phyloP scores from a whole-genome alignment of 1,284 basidiomycete species.

The Moesziomyces antarcticus region DNA sequence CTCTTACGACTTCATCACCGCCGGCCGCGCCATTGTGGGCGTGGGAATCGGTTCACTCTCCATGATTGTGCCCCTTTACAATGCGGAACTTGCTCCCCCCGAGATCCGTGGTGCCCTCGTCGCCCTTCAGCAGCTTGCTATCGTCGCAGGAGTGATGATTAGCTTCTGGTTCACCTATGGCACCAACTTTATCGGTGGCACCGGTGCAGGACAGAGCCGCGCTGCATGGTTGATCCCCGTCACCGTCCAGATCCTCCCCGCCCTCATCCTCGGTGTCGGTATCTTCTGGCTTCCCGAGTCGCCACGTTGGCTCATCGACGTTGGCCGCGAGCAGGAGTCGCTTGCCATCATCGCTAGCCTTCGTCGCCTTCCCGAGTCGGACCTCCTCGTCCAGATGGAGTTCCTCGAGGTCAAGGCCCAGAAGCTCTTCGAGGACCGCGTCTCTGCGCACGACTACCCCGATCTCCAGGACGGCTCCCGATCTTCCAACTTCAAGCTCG shows the following conservation, averaged over 20 bases:
- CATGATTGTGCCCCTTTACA: constrained; percentile 79
- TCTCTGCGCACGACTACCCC: constrained; percentile 69
- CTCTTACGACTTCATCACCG: constrained; percentile 73
- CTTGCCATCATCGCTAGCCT: constrained; percentile 75
- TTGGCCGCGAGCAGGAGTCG: constrained; percentile 80
- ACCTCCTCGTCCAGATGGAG: constrained; percentile 79
- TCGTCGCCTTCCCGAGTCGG: constrained; percentile 73
- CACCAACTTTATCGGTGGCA: constrained; percentile 73
- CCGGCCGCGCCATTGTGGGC: constrained; percentile 79
- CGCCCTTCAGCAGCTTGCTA: constrained; percentile 75
- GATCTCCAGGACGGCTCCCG: constrained; percentile 76
- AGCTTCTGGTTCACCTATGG: constrained; percentile 83
- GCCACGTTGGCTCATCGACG: constrained; percentile 79
- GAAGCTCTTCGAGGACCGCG: constrained; percentile 49
- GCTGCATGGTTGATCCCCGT: constrained; percentile 83
- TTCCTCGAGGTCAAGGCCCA: constrained; percentile 85
- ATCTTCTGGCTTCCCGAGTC: constrained; percentile 78
- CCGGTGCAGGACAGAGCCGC: constrained; percentile 73
- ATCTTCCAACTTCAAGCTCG: constrained; percentile 75
- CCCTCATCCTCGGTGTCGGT: constrained; percentile 74
- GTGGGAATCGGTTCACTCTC: constrained; percentile 82
- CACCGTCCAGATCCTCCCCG: constrained; percentile 80
- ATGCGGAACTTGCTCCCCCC: constrained; percentile 82
- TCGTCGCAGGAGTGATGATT: constrained; percentile 60
- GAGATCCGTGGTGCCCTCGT: constrained; percentile 83